These are phyloP conservation scores for Amphicarpaea edgeworthii DNA, from an alignment of 306 rosid species.

Conservation along the genomic window DNA sequence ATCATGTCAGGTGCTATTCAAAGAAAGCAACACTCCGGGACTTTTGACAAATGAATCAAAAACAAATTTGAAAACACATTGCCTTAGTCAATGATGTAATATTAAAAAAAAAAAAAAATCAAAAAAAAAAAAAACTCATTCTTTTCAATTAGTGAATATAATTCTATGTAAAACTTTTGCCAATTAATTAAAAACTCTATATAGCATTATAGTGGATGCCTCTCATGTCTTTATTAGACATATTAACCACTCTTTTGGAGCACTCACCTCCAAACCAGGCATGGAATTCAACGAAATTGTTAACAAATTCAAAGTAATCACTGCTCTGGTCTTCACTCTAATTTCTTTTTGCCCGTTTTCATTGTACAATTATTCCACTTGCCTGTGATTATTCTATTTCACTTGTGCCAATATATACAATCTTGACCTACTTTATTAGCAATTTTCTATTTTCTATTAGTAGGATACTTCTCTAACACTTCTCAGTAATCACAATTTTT, in stretches of 20 bases:
- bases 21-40: slow-evolving; percentile 20
- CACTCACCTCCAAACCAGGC: slow-evolving; percentile 9
- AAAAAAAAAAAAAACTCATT: not conserved
- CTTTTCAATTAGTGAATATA: slow-evolving; percentile 23
- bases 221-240: not conserved
- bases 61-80: slow-evolving; percentile 20
- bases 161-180: slow-evolving; percentile 6
- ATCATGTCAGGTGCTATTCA: slow-evolving; percentile 39
- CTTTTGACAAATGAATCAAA: slow-evolving; percentile 35
- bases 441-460: not conserved
- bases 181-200: not conserved
- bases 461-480: no score
- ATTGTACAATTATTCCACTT: not conserved
- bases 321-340: not conserved
- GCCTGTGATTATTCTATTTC: not conserved
- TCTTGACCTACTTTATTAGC: no score
- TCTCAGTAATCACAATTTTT: no score
- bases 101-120: not conserved
- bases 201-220: not conserved
- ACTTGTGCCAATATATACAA: not conserved
- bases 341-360: not conserved
- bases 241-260: slow-evolving; percentile 36
- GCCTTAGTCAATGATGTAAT: slow-evolving; percentile 38
- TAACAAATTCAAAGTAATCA: slow-evolving; percentile 2
- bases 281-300: slow-evolving; percentile 18